Base-by-base conservation (phyloP, 768 basidiomycete species). In the Pisolithus marmoratus region DNA sequence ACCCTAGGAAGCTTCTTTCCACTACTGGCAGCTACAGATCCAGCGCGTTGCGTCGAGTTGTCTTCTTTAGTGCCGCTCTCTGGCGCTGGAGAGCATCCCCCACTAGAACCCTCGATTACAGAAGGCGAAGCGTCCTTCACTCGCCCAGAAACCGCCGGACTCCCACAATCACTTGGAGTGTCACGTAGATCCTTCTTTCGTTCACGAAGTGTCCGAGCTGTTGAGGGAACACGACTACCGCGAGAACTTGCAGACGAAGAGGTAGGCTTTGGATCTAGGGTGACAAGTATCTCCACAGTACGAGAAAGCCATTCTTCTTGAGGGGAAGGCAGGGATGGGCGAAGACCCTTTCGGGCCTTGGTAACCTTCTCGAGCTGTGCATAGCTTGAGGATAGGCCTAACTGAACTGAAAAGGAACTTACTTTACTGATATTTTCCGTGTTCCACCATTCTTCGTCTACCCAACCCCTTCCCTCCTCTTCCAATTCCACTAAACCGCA, bases 391-490 rank as follows among this genome's bases (percentile, higher is more conserved):
- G 14, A 14, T 36, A 26, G 40, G 14, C 46, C n/a, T 27, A 31
- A 24, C 29, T 5, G 54, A 24, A n/a, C 1, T 14, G 26, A 12
- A 51, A 19, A 23, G 24, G 24, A 63, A 9, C 49, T 31, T 15
- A 87, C 87, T 72, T 83, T 77, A 24, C 62, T 54, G 6, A 91
- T 73, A 49, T 86, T 85, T 15, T 77, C 74, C 5, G 76, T 50
- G 46, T 56, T 69, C 89, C 90, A 92, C 87, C 89, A 91, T 8
- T 61, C 58, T 0, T 58, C 58, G 36, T 80, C 70, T n/a, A 77
- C 71, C 53, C 59, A 61, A 8, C 20, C 48, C 9, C 17, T 23
- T n/a, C 22, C 22, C 40, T 50, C 41, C 43, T 22, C 50, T 45
- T 17, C 24, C 23, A 46, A 17, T 44, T 57, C 63, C 1, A 72